Percentiles rank a stretch among this genome's conserved stretches.
phyloP scores from a whole-genome alignment of 805 yeast genomes.

The Pichia membranifaciens region DNA sequence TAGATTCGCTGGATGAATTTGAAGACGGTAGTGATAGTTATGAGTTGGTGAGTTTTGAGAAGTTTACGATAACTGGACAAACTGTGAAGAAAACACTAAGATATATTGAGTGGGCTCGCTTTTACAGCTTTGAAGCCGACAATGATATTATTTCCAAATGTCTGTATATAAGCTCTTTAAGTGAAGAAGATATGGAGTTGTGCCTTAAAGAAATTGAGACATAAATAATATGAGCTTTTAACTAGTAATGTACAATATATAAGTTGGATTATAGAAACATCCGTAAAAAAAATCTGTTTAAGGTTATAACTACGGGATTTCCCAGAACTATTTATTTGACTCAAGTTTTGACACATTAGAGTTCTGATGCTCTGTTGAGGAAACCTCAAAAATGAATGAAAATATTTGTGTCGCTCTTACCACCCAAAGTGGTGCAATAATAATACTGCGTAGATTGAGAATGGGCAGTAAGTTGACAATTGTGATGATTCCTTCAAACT shows the following conservation, averaged over 20 bases:
- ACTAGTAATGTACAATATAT: too few relatives aligned
- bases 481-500: too few relatives aligned
- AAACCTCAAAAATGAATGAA: too few relatives aligned
- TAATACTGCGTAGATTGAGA: not conserved
- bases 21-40: constrained; percentile 23
- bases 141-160: constrained; percentile 75
- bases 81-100: constrained; percentile 73
- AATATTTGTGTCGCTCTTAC: too few relatives aligned
- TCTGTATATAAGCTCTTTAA: constrained; percentile 67
- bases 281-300: too few relatives aligned
- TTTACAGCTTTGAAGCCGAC: constrained; percentile 51
- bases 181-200: constrained; percentile 63
- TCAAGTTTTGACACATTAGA: too few relatives aligned
- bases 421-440: not conserved
- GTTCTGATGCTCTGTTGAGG: too few relatives aligned
- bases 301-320: too few relatives aligned
- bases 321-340: too few relatives aligned
- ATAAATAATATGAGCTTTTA: too few relatives aligned
- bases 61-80: constrained; percentile 68
- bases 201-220: constrained; percentile 25
- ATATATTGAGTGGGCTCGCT: constrained; percentile 77
- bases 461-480: not conserved
- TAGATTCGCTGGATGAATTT: constrained; percentile 7
- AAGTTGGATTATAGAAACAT: too few relatives aligned
- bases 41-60: constrained; percentile 64